phyloP scores from a whole-genome alignment of 495 filamentous ascomycete genomes.

The Xylaria castorea region DNA sequence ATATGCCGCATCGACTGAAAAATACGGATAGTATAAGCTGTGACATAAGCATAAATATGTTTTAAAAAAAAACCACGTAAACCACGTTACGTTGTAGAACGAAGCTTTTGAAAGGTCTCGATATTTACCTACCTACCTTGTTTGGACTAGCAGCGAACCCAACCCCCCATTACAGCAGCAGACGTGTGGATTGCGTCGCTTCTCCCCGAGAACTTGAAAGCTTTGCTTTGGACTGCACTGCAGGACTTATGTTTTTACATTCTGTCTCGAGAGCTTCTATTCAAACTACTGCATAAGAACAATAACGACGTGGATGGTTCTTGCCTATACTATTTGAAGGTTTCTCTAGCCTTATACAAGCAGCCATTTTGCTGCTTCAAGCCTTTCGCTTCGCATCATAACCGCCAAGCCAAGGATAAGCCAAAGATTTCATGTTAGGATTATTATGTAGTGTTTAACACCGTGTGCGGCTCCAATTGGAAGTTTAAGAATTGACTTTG shows the following conservation, averaged over 20 bases:
- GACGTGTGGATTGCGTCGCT: background rate
- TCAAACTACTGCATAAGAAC: background rate
- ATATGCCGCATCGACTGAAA: background rate
- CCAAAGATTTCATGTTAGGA: background rate
- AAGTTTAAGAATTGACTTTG: slow-evolving; percentile 5
- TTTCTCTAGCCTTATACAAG: background rate
- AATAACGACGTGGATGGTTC: background rate
- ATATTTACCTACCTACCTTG: slow-evolving; percentile 7
- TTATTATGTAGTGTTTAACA: background rate
- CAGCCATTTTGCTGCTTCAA: background rate
- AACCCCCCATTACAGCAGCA: background rate
- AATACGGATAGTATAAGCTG: background rate
- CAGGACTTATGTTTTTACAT: background rate
- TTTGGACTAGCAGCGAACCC: slow-evolving; percentile 7
- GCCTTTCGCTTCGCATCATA: background rate
- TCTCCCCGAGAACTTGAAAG: background rate
- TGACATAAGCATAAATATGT: background rate
- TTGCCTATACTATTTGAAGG: background rate
- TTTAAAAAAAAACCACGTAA: background rate
- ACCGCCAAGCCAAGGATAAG: background rate
- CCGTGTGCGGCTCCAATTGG: slow-evolving; percentile 10
- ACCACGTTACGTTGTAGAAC: background rate
- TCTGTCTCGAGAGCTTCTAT: background rate
- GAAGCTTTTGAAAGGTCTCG: background rate
- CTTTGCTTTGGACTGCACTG: background rate